Evolutionary conservation across 2,329 filamentous ascomycete species (phyloP), one percentile per base, ranked within the genome.

Genomic region (Tolypocladium nubicola): DNA sequence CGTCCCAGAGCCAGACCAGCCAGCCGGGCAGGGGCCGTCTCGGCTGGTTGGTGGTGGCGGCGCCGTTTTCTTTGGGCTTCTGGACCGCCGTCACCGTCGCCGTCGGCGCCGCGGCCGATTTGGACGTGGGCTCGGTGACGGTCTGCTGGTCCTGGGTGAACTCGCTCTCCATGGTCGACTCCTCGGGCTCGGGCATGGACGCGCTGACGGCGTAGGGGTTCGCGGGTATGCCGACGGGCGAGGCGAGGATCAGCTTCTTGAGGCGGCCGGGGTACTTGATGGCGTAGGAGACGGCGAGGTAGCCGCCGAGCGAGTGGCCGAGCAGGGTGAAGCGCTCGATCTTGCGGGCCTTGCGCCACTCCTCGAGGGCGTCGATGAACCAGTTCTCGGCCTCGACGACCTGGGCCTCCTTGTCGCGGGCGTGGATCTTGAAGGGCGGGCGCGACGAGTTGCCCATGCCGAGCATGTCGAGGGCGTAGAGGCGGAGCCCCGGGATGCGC

Each of bases 331-430:
- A 97, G 62, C 88, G 87, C 54, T 99, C 91, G 54, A 99, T 89
- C 45, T 93, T 92, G 61, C 87, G 86, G 68, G 90, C 84, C 64
- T 90, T 82, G 58, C 94, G 86, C 94, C 94, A 99, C 71, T 99
- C 94, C 69, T 99, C 94, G 8, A 99, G 79, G 2, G 93, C 89
- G 71, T 99, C 94, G 57, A 99, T 83, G 67, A 99, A 99, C 90
- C 90, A 99, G 66, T 84, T 85, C 73, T 99, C 94, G 0, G 94
- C 92, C 71, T 99, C 94, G 23, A 80, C 78, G 61, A 95, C 92
- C 70, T 93, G 92, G 47, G 81, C 85, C 59, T 90, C 81, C 53
- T 85, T 84, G 60, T 90, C 86, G 69, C 95, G 96, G 26, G 91
- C 86, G 61, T 87, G 82, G 60, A 99, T 87, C 65, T 82, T 88